A percentile compares a stretch with the other conserved stretches of the same genome.
phyloP scores from a whole-genome alignment of 805 yeast species.

The Lachancea lanzarotensis region DNA sequence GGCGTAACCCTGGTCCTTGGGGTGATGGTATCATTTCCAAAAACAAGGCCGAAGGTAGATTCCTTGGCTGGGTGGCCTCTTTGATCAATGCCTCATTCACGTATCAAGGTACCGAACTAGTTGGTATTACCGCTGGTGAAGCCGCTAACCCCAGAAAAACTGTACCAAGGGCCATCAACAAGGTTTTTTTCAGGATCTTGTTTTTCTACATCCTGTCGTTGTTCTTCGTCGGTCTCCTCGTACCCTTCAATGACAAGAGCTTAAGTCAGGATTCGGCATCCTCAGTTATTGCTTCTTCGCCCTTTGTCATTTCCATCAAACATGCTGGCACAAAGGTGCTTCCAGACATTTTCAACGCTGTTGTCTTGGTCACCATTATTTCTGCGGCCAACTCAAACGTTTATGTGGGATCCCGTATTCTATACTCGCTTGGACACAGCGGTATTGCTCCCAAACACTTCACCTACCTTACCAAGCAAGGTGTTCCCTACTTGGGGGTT shows the following conservation, averaged over 20 bases:
- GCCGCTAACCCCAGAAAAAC: constrained; percentile 59
- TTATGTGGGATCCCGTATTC: constrained; percentile 64
- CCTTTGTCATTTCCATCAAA: constrained; percentile 59
- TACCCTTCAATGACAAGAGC: constrained; percentile 54
- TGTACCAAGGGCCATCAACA: constrained; percentile 61
- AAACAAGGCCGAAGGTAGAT: constrained; percentile 39
- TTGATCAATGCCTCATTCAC: constrained; percentile 52
- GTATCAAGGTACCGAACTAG: constrained; percentile 54
- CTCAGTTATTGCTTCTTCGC: constrained; percentile 46
- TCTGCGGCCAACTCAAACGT: constrained; percentile 77
- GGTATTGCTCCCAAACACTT: constrained; percentile 56
- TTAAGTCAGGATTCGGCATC: constrained; percentile 31
- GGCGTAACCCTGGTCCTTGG: constrained; percentile 67
- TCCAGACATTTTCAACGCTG: constrained; percentile 68
- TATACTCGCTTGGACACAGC: constrained; percentile 55
- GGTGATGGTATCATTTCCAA: constrained; percentile 46
- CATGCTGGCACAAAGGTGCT: constrained; percentile 61
- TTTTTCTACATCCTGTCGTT: constrained; percentile 55
- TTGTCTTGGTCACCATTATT: constrained; percentile 56
- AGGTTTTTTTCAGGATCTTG: constrained; percentile 56
- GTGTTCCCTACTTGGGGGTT: constrained; percentile 58
- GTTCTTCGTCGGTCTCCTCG: constrained; percentile 58
- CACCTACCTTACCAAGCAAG: constrained; percentile 45
- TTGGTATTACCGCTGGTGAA: constrained; percentile 56
- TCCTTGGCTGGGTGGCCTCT: constrained; percentile 49